Base-by-base conservation (phyloP, 2,329 filamentous ascomycete genomes). In the Grosmannia clavigera region DNA sequence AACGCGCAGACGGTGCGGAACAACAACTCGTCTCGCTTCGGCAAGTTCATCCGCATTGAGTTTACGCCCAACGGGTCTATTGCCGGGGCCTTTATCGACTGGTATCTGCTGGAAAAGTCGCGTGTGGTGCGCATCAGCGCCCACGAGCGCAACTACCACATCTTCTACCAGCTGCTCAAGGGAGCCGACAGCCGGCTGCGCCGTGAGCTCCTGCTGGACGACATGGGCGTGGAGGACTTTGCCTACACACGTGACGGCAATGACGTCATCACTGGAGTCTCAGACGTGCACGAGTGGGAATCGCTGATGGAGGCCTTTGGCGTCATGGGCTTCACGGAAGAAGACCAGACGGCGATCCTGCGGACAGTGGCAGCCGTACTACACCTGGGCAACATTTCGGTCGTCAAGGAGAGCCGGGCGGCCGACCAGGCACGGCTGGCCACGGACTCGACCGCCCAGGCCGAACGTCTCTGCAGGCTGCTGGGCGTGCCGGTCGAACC, bases 61-160 rank as follows among this genome's bases (percentile, higher is more conserved):
- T 96, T 99, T 73, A 90, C 85, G 40, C 82, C 88, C 29, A 83
- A 83, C 43, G 95, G 95, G 33, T 88, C 94, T 59, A 99, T 99
- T 65, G 88, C 88, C 4, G 95, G 95, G 43, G 94, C 94, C 27
- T 96, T 91, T 74, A 97, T 99, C 65, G 92, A 99, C 71, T 99
- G 94, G 94, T 99, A 97, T 73, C 79, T 99, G 0, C 77, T 99
- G 16, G 94, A 99, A 70, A 99, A 99, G 73, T 99, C 94, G n/a
- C 84, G 94, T 66, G 94, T 99, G 9, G 92, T 99, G 25, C 86
- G 86, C 51, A 83, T 96, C 63, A 96, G 95, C 68, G 70, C 82
- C 0, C 88, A 90, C 60, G 94, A 99, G 75, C 85, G 94, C 59
- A 99, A 95, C 68, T 99, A 99, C 70, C 94, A 99, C 71, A 80